Evolutionary conservation across 495 filamentous ascomycete species (phyloP).

Genomic region (Podospora comata): DNA sequence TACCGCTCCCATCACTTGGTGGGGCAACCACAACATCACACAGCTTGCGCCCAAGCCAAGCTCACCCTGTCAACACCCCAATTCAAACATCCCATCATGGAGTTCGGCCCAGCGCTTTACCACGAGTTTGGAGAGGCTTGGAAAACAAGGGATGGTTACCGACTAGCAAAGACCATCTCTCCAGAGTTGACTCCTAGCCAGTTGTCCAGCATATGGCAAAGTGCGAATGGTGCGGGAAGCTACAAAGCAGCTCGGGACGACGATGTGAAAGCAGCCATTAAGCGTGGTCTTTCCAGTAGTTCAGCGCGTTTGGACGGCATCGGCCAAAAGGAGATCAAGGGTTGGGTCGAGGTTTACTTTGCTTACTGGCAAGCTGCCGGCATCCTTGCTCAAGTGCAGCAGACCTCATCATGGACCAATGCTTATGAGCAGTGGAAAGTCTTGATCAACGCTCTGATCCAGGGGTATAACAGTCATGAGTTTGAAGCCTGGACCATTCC

Average conservation of each 20-base stretch:
- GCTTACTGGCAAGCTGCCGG: constrained; percentile 78
- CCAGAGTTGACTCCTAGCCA: constrained; percentile 59
- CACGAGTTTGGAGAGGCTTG: constrained; percentile 60
- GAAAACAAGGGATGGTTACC: constrained; percentile 54
- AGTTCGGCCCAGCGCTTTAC: constrained; percentile 36
- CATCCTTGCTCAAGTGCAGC: constrained; percentile 57
- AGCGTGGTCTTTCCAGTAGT: constrained; percentile 55
- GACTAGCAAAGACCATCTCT: constrained; percentile 64
- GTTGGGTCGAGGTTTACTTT: constrained; percentile 80
- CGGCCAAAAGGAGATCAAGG: constrained; percentile 59
- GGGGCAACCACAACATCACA: constrained; percentile 1
- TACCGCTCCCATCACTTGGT: neutral
- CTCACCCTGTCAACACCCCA: neutral
- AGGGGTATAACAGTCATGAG: constrained; percentile 64
- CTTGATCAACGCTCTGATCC: constrained; percentile 63
- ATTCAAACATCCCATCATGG: constrained; percentile 48
- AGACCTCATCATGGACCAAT: constrained; percentile 54
- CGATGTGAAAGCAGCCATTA: constrained; percentile 54
- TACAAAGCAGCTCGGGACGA: constrained; percentile 21
- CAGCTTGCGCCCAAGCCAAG: constrained; percentile 2
- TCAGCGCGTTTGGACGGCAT: constrained; percentile 41
- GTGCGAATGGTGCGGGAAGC: constrained; percentile 46
- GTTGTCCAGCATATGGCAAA: constrained; percentile 60
- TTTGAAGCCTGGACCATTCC: constrained; percentile 86
- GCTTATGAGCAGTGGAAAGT: constrained; percentile 87